Conservation (phyloP, 805 yeast species). For the Danielozyma ontarioensis region DNA sequence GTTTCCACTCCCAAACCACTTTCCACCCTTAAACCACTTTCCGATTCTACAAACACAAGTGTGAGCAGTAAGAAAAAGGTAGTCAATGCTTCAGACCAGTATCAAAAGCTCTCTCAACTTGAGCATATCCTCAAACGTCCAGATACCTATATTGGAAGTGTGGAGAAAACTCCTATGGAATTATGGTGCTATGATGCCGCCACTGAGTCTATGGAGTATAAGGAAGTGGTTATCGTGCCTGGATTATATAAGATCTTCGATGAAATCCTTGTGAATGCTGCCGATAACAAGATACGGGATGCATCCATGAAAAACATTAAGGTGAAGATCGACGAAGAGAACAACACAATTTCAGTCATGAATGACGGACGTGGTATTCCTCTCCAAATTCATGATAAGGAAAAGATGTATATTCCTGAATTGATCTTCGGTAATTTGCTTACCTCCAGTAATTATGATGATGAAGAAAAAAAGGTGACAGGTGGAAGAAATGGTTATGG, state of each 20-base stretch:
- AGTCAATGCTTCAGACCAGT: slow-evolving; percentile 57
- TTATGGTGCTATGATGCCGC: slow-evolving; percentile 77
- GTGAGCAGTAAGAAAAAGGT: slow-evolving; percentile 8
- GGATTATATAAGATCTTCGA: slow-evolving; percentile 95
- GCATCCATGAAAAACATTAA: slow-evolving; percentile 81
- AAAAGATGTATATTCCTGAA: slow-evolving; percentile 90
- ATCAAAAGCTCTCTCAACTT: slow-evolving; percentile 89
- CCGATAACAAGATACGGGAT: slow-evolving; percentile 96
- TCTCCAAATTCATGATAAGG: slow-evolving; percentile 86
- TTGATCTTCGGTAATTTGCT: slow-evolving; percentile 91
- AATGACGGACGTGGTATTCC: slow-evolving; percentile 98
- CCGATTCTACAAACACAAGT: background rate
- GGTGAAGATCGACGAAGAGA: slow-evolving; percentile 75
- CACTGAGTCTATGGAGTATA: slow-evolving; percentile 38
- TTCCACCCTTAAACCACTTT: background rate
- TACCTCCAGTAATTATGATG: slow-evolving; percentile 95
- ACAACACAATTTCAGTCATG: slow-evolving; percentile 69
- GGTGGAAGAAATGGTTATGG: slow-evolving; percentile 99
- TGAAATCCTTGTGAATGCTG: slow-evolving; percentile 96
- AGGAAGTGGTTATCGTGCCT: slow-evolving; percentile 82
- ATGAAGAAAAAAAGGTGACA: slow-evolving; percentile 88
- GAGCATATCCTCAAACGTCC: slow-evolving; percentile 97
- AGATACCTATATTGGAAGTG: slow-evolving; percentile 95
- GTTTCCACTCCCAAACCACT: background rate
- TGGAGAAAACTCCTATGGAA: slow-evolving; percentile 70